A percentile compares a stretch with the other conserved stretches of the same genome.
Evolutionary conservation across 768 basidiomycete species (phyloP).

Genomic region (Lactifluus hygrophoroides): DNA sequence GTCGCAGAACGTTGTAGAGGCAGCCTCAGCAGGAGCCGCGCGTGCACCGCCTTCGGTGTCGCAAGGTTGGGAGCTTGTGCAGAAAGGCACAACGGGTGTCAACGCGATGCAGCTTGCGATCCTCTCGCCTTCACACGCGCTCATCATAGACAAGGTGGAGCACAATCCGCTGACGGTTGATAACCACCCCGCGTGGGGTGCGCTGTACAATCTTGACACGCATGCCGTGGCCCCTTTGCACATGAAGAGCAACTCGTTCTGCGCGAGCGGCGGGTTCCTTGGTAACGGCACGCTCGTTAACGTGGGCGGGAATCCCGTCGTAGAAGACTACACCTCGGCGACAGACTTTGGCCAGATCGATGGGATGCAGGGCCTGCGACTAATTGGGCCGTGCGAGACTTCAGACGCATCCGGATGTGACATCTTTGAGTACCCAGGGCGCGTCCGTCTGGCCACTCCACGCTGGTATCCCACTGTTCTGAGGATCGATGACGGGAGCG

Average conservation of each 20-base stretch:
- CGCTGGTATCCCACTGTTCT: constrained; percentile 76
- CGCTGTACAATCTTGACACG: constrained; percentile 60
- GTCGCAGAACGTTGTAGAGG: constrained; percentile 19
- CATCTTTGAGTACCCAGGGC: constrained; percentile 55
- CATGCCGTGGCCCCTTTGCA: constrained; percentile 52
- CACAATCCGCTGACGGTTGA: constrained; percentile 69
- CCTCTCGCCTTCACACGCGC: constrained; percentile 58
- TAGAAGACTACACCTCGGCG: constrained; percentile 50
- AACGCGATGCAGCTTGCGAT: constrained; percentile 70
- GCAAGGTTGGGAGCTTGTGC: constrained; percentile 45
- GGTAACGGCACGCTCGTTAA: constrained; percentile 70
- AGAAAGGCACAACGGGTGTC: constrained; percentile 66
- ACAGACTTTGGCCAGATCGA: constrained; percentile 70
- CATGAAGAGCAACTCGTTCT: constrained; percentile 77
- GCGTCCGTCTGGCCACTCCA: constrained; percentile 63
- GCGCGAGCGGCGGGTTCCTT: constrained; percentile 73
- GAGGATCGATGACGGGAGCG: constrained; percentile 67
- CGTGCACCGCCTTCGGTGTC: constrained; percentile 1
- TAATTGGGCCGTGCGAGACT: constrained; percentile 59
- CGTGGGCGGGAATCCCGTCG: constrained; percentile 77
- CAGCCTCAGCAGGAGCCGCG: constrained; percentile 10
- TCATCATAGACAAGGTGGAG: constrained; percentile 79
- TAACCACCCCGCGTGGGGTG: constrained; percentile 69
- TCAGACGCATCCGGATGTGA: constrained; percentile 41
- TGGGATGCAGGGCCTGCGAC: constrained; percentile 64